Percentiles rank a stretch among this genome's conserved stretches.
phyloP scores from a whole-genome alignment of 2,329 filamentous ascomycete genomes.

The Rhytidhysteron rufulum region DNA sequence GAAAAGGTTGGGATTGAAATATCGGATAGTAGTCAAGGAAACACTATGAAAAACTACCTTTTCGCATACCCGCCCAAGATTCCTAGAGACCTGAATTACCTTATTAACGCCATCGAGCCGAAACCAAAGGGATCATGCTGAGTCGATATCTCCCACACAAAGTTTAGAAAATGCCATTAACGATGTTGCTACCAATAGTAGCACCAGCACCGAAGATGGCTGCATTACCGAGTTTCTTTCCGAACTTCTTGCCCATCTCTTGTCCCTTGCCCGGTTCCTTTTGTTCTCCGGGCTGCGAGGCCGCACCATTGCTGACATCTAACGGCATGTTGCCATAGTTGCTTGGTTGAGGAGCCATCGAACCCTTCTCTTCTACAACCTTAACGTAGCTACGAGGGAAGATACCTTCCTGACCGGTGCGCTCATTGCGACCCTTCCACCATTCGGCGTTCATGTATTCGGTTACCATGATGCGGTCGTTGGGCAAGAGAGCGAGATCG shows the following conservation, averaged over 20 bases:
- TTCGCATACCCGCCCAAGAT: too few species aligned
- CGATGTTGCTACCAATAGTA: constrained; percentile 82
- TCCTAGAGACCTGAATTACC: background rate
- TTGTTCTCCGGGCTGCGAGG: constrained; percentile 36
- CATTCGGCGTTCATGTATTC: constrained; percentile 97
- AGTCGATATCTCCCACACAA: background rate
- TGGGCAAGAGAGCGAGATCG: constrained; percentile 75
- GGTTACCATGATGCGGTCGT: constrained; percentile 74
- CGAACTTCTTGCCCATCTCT: constrained; percentile 87
- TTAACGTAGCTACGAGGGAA: constrained; percentile 90
- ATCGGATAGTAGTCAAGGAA: too few species aligned
- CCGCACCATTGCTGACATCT: constrained; percentile 62
- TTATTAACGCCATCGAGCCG: background rate
- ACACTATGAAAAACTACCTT: background rate
- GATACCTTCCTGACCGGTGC: constrained; percentile 82
- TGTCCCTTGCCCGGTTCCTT: constrained; percentile 61
- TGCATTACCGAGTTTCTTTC: constrained; percentile 84
- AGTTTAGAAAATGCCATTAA: constrained; percentile 80
- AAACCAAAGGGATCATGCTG: too few species aligned
- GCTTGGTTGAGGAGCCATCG: constrained; percentile 47
- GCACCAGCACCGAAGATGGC: constrained; percentile 93
- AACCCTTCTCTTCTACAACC: constrained; percentile 61
- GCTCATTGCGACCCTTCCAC: constrained; percentile 87
- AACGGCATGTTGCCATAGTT: constrained; percentile 72
- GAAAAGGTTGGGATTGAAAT: too few species aligned